Conservation (phyloP, 768 basidiomycete species). For the Lactifluus volemus region DNA sequence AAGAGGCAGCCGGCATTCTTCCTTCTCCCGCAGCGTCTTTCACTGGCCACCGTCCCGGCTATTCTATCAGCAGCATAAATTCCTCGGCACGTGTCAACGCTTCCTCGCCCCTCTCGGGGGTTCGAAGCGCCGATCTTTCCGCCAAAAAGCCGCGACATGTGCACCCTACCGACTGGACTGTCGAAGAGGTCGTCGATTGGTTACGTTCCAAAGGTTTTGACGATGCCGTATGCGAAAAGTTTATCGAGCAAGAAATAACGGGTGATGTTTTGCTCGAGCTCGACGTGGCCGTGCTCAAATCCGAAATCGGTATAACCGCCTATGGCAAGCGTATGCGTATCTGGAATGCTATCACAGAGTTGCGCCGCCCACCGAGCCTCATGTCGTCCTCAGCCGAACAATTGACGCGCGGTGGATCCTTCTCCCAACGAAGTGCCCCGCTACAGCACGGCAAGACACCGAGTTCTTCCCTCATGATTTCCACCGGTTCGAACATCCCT, state of each 20-base stretch:
- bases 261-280: conserved; percentile 96
- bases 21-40: conserved; percentile 27
- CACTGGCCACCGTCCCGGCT: conserved; percentile 22
- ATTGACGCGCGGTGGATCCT: conserved; percentile 28
- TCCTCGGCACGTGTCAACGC: conserved; percentile 6
- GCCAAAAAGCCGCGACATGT: conserved; percentile 25
- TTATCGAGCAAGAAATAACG: conserved; percentile 96
- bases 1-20: conserved; percentile 25
- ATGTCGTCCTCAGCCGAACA: conserved; percentile 32
- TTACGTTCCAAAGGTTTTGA: conserved; percentile 78
- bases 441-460: conserved; percentile 14
- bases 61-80: conserved; percentile 6
- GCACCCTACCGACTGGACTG: conserved; percentile 68
- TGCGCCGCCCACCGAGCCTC: conserved; percentile 64
- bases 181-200: conserved; percentile 90
- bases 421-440: conserved; percentile 23
- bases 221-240: conserved; percentile 71
- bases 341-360: conserved; percentile 84
- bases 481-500: conserved; percentile 22
- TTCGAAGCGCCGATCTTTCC: neutral
- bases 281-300: conserved; percentile 83
- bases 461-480: conserved; percentile 15
- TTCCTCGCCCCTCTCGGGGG: neutral
- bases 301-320: conserved; percentile 85
- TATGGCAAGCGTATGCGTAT: conserved; percentile 94